These are phyloP conservation scores for Aspergillus pseudonomiae DNA, from an alignment of 2,329 filamentous ascomycete species.

Conservation along the genomic window DNA sequence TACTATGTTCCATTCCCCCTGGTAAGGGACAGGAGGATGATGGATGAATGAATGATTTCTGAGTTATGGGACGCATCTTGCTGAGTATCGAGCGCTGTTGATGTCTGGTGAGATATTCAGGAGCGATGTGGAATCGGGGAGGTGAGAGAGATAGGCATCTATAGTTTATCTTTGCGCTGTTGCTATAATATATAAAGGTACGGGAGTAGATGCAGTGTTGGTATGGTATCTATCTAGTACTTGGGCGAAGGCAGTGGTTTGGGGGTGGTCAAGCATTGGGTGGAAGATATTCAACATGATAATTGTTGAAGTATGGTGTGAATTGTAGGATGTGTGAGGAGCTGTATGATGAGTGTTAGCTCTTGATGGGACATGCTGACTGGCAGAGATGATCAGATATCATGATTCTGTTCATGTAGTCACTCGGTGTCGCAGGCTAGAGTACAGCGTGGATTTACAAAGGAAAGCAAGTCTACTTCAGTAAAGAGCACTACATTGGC, in stretches of 20 bases:
- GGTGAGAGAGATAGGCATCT: not conserved
- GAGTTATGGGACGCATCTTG: not conserved
- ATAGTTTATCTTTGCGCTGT: not conserved
- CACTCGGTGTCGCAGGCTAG: not conserved
- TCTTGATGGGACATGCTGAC: not conserved
- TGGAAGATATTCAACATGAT: not conserved
- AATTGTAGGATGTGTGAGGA: too few species aligned
- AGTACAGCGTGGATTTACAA: not conserved
- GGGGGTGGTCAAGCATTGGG: not conserved
- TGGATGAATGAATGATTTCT: not conserved
- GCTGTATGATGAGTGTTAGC: not conserved
- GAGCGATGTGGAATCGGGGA: not conserved
- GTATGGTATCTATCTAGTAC: not conserved
- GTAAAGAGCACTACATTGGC: slow-evolving; percentile 8
- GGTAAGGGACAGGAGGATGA: too few species aligned
- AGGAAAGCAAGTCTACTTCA: slow-evolving; percentile 5
- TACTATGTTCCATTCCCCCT: not conserved
- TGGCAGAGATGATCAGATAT: not conserved
- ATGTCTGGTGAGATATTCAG: not conserved
- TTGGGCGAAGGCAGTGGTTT: not conserved
- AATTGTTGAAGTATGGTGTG: not conserved
- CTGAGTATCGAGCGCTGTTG: not conserved
- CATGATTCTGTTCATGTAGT: not conserved
- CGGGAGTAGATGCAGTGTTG: not conserved
- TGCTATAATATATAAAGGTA: not conserved